phyloP scores from a whole-genome alignment of 306 rosid species.

The Prosopis cineraria region DNA sequence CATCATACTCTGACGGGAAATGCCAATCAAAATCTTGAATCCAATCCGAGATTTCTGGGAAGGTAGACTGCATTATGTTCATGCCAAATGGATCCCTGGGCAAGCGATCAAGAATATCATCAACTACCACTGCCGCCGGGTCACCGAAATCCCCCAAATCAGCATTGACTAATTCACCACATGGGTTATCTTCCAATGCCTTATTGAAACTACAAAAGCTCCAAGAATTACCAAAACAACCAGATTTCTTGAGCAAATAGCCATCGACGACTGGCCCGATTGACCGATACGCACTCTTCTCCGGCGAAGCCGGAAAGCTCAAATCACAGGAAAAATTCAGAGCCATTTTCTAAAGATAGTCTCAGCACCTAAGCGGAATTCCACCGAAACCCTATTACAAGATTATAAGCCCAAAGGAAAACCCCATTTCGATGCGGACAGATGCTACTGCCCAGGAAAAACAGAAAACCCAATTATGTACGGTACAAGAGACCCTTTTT shows the following conservation, averaged over 20 bases:
- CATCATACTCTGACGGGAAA: conserved; percentile 33
- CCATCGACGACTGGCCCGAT: conserved; percentile 37
- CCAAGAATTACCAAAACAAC: conserved; percentile 20
- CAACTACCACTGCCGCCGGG: conserved; percentile 22
- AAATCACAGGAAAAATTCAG: conserved; percentile 36
- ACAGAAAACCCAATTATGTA: background rate
- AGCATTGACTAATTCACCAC: conserved; percentile 26
- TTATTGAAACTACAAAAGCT: conserved; percentile 27
- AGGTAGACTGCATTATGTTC: conserved; percentile 48
- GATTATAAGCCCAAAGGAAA: background rate
- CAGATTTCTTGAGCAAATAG: conserved; percentile 23
- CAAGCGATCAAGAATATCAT: conserved; percentile 58
- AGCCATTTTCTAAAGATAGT: conserved; percentile 32
- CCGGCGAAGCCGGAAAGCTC: conserved; percentile 18
- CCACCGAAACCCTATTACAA: conserved; percentile 31
- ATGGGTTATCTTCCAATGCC: conserved; percentile 29
- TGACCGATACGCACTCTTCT: conserved; percentile 30
- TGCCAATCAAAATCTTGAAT: conserved; percentile 44
- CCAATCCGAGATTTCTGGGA: conserved; percentile 56
- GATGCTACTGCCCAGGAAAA: background rate
- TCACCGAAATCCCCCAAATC: conserved; percentile 38
- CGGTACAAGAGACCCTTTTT: background rate
- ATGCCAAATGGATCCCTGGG: conserved; percentile 74
- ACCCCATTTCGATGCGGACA: background rate
- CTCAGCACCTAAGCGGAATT: background rate